Conservation (phyloP, 2,329 filamentous ascomycete genomes). For the Hypomyces rosellus region DNA sequence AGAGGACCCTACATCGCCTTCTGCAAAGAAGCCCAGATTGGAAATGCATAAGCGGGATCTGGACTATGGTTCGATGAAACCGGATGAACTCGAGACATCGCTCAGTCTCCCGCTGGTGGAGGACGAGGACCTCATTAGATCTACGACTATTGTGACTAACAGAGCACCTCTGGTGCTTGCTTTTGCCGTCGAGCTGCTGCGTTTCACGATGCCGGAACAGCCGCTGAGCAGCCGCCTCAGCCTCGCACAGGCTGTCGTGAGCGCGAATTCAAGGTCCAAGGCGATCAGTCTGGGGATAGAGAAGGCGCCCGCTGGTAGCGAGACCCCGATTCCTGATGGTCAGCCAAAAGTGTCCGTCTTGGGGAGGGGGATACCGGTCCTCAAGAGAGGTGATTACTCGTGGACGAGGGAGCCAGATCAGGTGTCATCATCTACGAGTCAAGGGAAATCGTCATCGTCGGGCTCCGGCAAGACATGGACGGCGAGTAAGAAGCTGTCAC, state of each 20-base stretch:
- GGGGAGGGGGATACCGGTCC: slow-evolving; percentile 65
- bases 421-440: background rate
- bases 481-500: slow-evolving; percentile 43
- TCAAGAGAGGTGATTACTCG: slow-evolving; percentile 70
- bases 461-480: slow-evolving; percentile 36
- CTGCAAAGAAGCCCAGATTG: slow-evolving; percentile 26
- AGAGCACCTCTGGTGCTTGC: slow-evolving; percentile 76
- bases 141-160: slow-evolving; percentile 62
- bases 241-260: slow-evolving; percentile 76
- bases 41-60: slow-evolving; percentile 29
- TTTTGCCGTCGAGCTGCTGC: slow-evolving; percentile 67
- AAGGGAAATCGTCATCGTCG: slow-evolving; percentile 4
- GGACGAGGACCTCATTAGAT: slow-evolving; percentile 54
- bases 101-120: slow-evolving; percentile 52
- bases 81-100: slow-evolving; percentile 56
- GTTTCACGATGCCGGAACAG: slow-evolving; percentile 79
- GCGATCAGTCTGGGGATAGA: slow-evolving; percentile 70
- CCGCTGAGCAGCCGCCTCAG: slow-evolving; percentile 78
- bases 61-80: slow-evolving; percentile 36
- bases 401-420: slow-evolving; percentile 21
- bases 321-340: slow-evolving; percentile 67
- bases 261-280: slow-evolving; percentile 71
- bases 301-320: slow-evolving; percentile 56
- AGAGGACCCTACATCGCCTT: slow-evolving; percentile 13
- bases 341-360: slow-evolving; percentile 68